Evolutionary conservation across 202 grass and related monocot genomes (phyloP), one percentile per base, ranked within the genome.

Genomic region (Carex sylvatica): DNA sequence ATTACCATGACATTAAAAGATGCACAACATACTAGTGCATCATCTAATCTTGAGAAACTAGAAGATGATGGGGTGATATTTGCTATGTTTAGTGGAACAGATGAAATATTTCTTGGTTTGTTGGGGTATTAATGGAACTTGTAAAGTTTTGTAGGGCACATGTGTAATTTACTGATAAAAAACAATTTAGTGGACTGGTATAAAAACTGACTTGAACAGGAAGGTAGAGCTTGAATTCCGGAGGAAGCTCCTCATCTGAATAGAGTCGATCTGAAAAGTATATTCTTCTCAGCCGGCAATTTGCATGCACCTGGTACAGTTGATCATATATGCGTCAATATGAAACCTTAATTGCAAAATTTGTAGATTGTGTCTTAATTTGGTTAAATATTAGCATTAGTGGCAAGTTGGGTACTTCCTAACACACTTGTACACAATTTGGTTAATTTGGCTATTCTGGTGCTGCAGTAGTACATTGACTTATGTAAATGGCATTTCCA

Each of bases 201-300:
- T 54, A 79, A 9, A 52, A 42, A 61, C 91, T 91, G 83, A 92
- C 88, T 86, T 97, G 92, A 55, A 92, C 92, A 46, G 94, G 92
- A 89, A 97, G 90, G 87, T 94, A 97, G 38, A 94, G 87, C 80
- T 94, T 97, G 81, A 97, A 92, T 74, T 94, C 92, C 11, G 85
- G 90, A 2, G 94, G 94, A 68, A 97, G 90, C 87, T 94, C 94
- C 82, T 94, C 94, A 16, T 97, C 94, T 3, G 81, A 89, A 82
- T 95, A 91, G 79, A 95, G 91, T 40, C 95, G 90, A 76, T 95
- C 91, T 2, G 91, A 87, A 78, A 98, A 93, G 53, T 95, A 93
- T 23, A 98, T 84, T 83, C 95, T 86, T 86, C 92, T 90, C 19
- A 95, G 88, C 9, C 95, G 84, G 30, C 95, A 98, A 83, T 93